Conservation (phyloP, 1,284 basidiomycete genomes). For the Cutaneotrichosporon daszewskae region DNA sequence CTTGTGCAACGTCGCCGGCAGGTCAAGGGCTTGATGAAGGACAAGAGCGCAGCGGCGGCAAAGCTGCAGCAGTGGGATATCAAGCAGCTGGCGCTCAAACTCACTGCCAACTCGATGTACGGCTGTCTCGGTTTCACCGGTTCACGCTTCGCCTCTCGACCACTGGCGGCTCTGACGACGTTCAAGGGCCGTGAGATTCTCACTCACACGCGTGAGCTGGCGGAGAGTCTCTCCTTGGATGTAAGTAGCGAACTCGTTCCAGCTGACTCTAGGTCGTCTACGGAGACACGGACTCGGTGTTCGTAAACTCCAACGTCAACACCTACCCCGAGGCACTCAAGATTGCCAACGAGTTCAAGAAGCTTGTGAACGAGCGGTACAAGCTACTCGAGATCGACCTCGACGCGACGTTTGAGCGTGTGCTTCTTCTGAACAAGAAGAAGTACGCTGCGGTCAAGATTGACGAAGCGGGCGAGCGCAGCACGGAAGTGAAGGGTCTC, state of each 20-base stretch:
- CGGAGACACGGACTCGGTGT: constrained; percentile 97
- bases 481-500: constrained; percentile 89
- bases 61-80: constrained; percentile 91
- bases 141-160: constrained; percentile 94
- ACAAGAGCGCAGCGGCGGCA: constrained; percentile 65
- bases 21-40: constrained; percentile 95
- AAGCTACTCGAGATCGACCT: constrained; percentile 94
- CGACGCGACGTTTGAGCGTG: constrained; percentile 87
- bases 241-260: neutral
- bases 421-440: constrained; percentile 95
- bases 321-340: constrained; percentile 82
- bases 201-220: constrained; percentile 86
- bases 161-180: constrained; percentile 91
- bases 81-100: constrained; percentile 93
- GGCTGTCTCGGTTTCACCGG: constrained; percentile 98
- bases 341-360: constrained; percentile 90
- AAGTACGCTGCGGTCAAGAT: constrained; percentile 98
- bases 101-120: constrained; percentile 99
- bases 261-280: constrained; percentile 65
- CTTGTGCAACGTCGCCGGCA: constrained; percentile 82
- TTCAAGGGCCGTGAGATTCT: constrained; percentile 97
- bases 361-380: constrained; percentile 92
- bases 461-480: constrained; percentile 67
- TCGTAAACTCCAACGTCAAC: constrained; percentile 92
- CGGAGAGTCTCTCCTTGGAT: constrained; percentile 82